phyloP scores from a whole-genome alignment of 1,284 basidiomycete species.

The Flammula alnicola region DNA sequence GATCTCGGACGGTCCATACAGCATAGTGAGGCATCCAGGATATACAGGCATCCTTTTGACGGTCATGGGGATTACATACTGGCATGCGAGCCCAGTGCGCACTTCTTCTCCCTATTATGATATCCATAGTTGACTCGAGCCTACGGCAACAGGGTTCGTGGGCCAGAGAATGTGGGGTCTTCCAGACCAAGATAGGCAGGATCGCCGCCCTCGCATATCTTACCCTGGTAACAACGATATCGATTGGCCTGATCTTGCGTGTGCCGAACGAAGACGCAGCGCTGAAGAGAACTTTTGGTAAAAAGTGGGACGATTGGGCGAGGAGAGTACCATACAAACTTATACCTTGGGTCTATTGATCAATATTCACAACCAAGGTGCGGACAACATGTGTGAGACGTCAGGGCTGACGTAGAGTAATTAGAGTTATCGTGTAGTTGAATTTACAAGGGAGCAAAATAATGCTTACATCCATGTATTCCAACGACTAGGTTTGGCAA shows the following conservation, averaged over 20 bases:
- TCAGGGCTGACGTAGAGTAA: too few relatives aligned
- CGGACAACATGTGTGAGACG: too few relatives aligned
- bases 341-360: constrained; percentile 41
- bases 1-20: constrained; percentile 45
- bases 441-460: too few relatives aligned
- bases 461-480: too few relatives aligned
- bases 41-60: constrained; percentile 42
- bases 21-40: constrained; percentile 43
- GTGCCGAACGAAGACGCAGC: constrained; percentile 45
- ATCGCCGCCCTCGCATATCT: constrained; percentile 28
- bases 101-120: background rate
- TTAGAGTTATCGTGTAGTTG: too few relatives aligned
- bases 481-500: too few relatives aligned
- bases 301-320: constrained; percentile 44
- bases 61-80: constrained; percentile 35
- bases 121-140: background rate
- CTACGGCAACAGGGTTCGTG: constrained; percentile 41
- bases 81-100: constrained; percentile 39
- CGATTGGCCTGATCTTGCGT: constrained; percentile 37
- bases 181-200: constrained; percentile 34
- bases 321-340: constrained; percentile 42
- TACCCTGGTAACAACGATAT: constrained; percentile 33
- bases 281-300: constrained; percentile 38
- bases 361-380: too few relatives aligned
- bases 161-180: constrained; percentile 41